Evolutionary conservation across 1,139 yeast species (phyloP).

Genomic region (Nakaseomyces sp.): DNA sequence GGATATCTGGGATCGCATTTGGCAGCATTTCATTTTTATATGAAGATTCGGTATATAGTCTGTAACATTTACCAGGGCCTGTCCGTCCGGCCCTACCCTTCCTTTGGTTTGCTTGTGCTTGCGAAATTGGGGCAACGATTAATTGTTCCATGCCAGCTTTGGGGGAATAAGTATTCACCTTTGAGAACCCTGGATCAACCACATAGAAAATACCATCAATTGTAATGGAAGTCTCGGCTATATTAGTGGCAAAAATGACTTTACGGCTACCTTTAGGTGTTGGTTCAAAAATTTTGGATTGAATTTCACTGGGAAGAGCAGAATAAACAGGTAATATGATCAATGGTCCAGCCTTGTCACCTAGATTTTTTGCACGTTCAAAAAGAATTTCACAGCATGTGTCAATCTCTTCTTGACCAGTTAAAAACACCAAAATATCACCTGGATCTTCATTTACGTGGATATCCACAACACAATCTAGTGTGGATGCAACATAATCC

Average conservation of each 20-base stretch:
- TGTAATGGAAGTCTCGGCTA: slow-evolving; percentile 94
- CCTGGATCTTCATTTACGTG: slow-evolving; percentile 73
- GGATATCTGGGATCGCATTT: slow-evolving; percentile 84
- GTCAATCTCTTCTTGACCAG: slow-evolving; percentile 92
- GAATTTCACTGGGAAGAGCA: slow-evolving; percentile 77
- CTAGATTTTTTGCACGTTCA: slow-evolving; percentile 59
- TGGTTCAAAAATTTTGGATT: slow-evolving; percentile 75
- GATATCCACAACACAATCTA: slow-evolving; percentile 74
- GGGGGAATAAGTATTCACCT: slow-evolving; percentile 76
- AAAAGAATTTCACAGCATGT: slow-evolving; percentile 70
- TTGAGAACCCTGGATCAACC: slow-evolving; percentile 88
- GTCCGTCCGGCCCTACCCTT: slow-evolving; percentile 98
- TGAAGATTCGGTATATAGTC: slow-evolving; percentile 83
- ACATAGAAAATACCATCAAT: slow-evolving; percentile 87
- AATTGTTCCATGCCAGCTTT: slow-evolving; percentile 84
- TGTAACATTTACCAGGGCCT: slow-evolving; percentile 90
- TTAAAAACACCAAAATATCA: slow-evolving; percentile 74
- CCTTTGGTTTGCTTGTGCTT: slow-evolving; percentile 92
- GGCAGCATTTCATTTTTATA: slow-evolving; percentile 79
- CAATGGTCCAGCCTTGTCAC: slow-evolving; percentile 55
- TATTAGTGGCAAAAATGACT: slow-evolving; percentile 89
- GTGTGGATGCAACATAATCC: slow-evolving; percentile 75
- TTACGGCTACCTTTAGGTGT: slow-evolving; percentile 74
- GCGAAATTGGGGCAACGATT: slow-evolving; percentile 77
- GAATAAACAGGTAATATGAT: slow-evolving; percentile 88